Base-by-base conservation (phyloP, 139 green algal species). In the Chlamydomonas urium region DNA sequence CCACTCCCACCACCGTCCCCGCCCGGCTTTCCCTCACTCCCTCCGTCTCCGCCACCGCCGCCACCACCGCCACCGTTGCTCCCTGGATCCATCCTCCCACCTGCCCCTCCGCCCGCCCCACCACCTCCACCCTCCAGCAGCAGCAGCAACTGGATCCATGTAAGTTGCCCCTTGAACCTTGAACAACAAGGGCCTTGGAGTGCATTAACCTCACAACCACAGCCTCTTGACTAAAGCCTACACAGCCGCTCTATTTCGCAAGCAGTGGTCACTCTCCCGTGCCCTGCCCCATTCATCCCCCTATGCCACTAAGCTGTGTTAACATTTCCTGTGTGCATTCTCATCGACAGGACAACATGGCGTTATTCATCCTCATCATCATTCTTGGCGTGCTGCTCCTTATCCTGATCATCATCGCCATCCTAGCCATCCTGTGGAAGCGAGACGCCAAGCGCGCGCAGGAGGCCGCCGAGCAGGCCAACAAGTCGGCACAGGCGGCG, bases 291-390 rank as follows among this genome's bases (percentile, higher is more conserved):
- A 8, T 63, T 26, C 24, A 14, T 21, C 26, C 53, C 53, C 24
- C 53, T 63, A 21, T 33, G 6, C 53, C n/a, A n/a, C n/a, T n/a
- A n/a, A n/a, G n/a, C n/a, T n/a, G n/a, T n/a, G n/a, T n/a, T n/a
- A n/a, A n/a, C n/a, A n/a, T n/a, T n/a, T n/a, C n/a, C n/a, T n/a
- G n/a, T n/a, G n/a, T n/a, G n/a, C n/a, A 17, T 53, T 53, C 14
- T n/a, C n/a, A n/a, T n/a, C n/a, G n/a, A n/a, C n/a, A 68, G 60
- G 60, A 68, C 36, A 71, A 71, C 63, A 31, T 71, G 24, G 63
- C 63, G 4, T 35, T 71, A 8, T 71, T 71, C 38, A 71, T 71
- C 38, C 6, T 71, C 63, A 71, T 71, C 38, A 71, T 71, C 63
- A 57, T 71, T 17, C 36, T 71, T 26, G 63, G 63, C 38, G n/a